Base-by-base conservation (phyloP, 1,139 yeast genomes). In the Protomyces macrosporus region DNA sequence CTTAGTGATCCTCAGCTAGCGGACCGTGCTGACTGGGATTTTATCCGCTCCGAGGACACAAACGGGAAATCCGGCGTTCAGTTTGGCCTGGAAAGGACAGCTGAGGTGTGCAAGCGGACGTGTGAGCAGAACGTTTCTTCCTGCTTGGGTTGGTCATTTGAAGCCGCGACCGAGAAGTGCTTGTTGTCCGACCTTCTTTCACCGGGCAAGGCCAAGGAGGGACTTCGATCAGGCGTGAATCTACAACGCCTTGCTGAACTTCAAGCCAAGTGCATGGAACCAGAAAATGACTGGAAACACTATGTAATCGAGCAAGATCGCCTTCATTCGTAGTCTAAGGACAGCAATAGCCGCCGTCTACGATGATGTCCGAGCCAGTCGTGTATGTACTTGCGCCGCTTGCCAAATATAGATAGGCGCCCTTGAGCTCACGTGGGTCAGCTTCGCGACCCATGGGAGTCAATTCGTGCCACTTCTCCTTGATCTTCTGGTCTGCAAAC, bases 401-500 rank as follows among this genome's bases (percentile, higher is more conserved):
- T 5, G 96, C 97, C 70, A 90, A 78, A 76, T 88, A 90, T 63
- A 90, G 79, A 76, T 88, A 90, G 4, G 95, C 95, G 66, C 96
- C 96, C 16, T 85, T 90, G 70, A 90, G 79, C 75, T 90, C 97
- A 70, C 83, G 83, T 37, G 95, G 83, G 64, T 82, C 76, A 56
- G 87, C 80, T 73, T 87, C 91, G 77, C 95, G 85, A 45, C 96
- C 96, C 78, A 88, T 73, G 45, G 97, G 97, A 64, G 84, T 87
- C 75, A 87, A 75, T 55, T 81, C 77, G 82, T 84, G 81, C 95
- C 93, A 87, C 67, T 79, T 77, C 68, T 78, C 75, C 71, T 83
- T 82, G 65, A 79, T 75, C 50, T 81, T 83, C 67, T 75, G 70
- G 53, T 82, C 81, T 3, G 83, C 81, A 70, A 82, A 82, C 72